Base-by-base conservation (phyloP, 2,329 filamentous ascomycete species). In the Scedosporium boydii region DNA sequence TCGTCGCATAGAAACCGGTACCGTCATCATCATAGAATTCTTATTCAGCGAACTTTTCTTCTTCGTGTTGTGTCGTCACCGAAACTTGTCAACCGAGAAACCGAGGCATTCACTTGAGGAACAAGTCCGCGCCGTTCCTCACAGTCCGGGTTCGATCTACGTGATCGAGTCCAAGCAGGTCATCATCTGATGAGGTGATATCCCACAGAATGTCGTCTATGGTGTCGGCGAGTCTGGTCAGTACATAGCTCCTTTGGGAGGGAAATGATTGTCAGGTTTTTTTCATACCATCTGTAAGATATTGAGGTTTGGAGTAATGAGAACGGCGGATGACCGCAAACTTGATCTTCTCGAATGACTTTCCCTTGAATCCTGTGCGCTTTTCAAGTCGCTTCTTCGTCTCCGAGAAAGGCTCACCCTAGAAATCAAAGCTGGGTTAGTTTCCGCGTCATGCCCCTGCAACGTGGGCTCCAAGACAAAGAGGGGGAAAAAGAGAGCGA, bases 271-370 rank as follows among this genome's bases (percentile, higher is more conserved):
- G 10, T 38, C 10, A 4, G 4, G 34, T 9, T 12, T 23, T 23
- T 38, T 38, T 38, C 87, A 80, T 78, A 96, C 93, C 92, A 77
- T 98, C 95, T 67, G 88, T 86, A 57, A 99, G 79, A 76, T 96
- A 96, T 64, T 86, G 83, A 27, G 92, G 89, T 70, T 89, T 91
- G 46, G 89, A 86, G 75, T 90, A 96, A 51, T 80, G 79, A 60
- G 85, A 82, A 72, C 89, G 81, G 73, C 87, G 80, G 60, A 97
- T 83, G 38, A 96, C 76, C 6, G 92, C 90, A 78, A 99, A 97
- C 75, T 96, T 97, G 75, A 99, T 95, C 81, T 98, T 98, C 75
- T 99, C 93, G 68, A 99, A 93, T 67, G 91, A 91, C 80, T 99
- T 99, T 74, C 95, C 96, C 76, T 97, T 97, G 77, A 99, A 87